Evolutionary conservation across 768 basidiomycete genomes (phyloP).

Genomic region (Tephrocybe rancida): DNA sequence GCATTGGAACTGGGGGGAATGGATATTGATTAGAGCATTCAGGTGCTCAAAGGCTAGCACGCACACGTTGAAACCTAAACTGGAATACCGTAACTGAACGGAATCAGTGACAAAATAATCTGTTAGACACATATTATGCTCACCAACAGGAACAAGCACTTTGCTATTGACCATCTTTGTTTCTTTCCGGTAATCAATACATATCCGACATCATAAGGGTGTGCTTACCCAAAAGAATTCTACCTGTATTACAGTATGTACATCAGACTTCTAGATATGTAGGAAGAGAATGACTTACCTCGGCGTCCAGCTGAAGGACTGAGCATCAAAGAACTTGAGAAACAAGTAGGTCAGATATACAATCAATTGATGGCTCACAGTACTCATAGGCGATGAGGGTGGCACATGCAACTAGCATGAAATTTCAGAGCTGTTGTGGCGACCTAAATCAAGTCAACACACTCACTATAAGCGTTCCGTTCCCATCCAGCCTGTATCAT

Average conservation of each 20-base stretch:
- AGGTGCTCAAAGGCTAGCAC: background rate
- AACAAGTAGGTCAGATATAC: background rate
- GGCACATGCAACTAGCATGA: conserved; percentile 25
- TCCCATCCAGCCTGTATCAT: conserved; percentile 21
- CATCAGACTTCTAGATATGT: background rate
- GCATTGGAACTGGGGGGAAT: conserved; percentile 22
- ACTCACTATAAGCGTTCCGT: conserved; percentile 11
- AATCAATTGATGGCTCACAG: conserved; percentile 14
- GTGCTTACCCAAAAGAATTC: conserved; percentile 30
- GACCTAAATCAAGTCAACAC: background rate
- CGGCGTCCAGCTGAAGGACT: conserved; percentile 26
- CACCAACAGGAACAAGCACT: conserved; percentile 36
- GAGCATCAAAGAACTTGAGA: background rate
- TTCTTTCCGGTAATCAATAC: conserved; percentile 12
- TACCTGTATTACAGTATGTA: conserved; percentile 15
- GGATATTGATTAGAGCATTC: background rate
- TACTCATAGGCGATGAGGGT: conserved; percentile 26
- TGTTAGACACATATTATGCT: background rate
- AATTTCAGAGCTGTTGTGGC: background rate
- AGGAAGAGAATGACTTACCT: conserved; percentile 15
- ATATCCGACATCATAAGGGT: background rate
- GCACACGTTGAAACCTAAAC: conserved; percentile 32
- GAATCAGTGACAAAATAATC: background rate
- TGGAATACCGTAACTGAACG: conserved; percentile 35
- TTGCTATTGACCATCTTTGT: conserved; percentile 35